A percentile compares a stretch with the other conserved stretches of the same genome.
Conservation (phyloP, 352 stramenopile species). For the Globisporangium paroecandrum region DNA sequence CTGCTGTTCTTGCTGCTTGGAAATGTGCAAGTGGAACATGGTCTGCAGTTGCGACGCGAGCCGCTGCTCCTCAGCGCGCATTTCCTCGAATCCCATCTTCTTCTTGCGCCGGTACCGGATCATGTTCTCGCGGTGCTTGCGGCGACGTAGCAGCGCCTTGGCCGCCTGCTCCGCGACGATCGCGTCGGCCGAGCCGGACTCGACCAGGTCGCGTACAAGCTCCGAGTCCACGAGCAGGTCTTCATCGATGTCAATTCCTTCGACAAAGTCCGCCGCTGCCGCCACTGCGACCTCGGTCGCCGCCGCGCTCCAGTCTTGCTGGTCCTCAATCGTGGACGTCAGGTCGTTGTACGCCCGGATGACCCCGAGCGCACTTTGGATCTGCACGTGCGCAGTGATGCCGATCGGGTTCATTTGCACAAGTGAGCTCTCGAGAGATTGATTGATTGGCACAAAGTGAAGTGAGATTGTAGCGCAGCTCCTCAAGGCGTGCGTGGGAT, state of each 20-base stretch:
- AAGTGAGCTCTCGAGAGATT: constrained; percentile 1
- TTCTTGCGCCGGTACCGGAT: constrained; percentile 44
- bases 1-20: background rate
- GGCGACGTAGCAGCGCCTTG: constrained; percentile 6
- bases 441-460: background rate
- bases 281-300: background rate
- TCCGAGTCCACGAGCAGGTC: constrained; percentile 6
- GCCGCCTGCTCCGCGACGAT: constrained; percentile 6
- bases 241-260: constrained; percentile 1
- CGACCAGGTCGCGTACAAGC: background rate
- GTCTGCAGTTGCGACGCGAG: constrained; percentile 29
- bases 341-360: constrained; percentile 6
- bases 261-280: background rate
- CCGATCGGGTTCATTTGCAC: constrained; percentile 2
- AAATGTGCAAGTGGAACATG: constrained; percentile 5
- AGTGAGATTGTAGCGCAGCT: background rate
- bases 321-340: constrained; percentile 1
- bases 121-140: constrained; percentile 43
- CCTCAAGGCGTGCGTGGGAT: background rate
- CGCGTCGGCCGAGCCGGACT: constrained; percentile 9
- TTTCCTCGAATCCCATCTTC: constrained; percentile 36
- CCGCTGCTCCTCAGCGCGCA: constrained; percentile 27
- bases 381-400: background rate
- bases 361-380: constrained; percentile 1
- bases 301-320: background rate